These are phyloP conservation scores for Phlyctochytrium arcticum DNA, from an alignment of 192 early-diverging fungal species.

Conservation along the genomic window DNA sequence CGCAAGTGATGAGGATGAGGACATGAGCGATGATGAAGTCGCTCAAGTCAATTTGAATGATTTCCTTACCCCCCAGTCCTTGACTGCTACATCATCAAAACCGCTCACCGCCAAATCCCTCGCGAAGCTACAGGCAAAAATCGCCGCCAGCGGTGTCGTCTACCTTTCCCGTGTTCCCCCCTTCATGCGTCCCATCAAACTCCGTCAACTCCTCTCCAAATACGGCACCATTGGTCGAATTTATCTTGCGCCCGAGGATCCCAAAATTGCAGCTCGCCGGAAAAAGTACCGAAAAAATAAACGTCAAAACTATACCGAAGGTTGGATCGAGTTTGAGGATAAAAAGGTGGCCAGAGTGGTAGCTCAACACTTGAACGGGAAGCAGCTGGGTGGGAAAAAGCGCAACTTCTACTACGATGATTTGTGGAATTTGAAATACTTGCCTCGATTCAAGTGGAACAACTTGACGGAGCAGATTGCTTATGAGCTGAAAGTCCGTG, in stretches of 20 bases:
- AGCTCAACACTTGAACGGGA: slow-evolving; percentile 75
- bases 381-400: slow-evolving; percentile 83
- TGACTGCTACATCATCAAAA: slow-evolving; percentile 19
- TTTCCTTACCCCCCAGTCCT: not conserved
- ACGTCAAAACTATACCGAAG: slow-evolving; percentile 83
- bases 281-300: slow-evolving; percentile 85
- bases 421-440: slow-evolving; percentile 95
- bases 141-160: slow-evolving; percentile 77
- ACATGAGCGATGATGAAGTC: not conserved
- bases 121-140: slow-evolving; percentile 58
- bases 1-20: slow-evolving; percentile 22
- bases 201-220: slow-evolving; percentile 69
- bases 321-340: slow-evolving; percentile 96
- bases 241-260: slow-evolving; percentile 83
- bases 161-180: slow-evolving; percentile 91
- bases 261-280: slow-evolving; percentile 69
- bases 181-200: slow-evolving; percentile 83
- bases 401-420: slow-evolving; percentile 85
- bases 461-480: slow-evolving; percentile 90
- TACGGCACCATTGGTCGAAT: slow-evolving; percentile 79
- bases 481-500: slow-evolving; percentile 65
- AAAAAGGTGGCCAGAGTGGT: slow-evolving; percentile 82
- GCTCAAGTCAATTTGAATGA: not conserved
- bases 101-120: slow-evolving; percentile 53
- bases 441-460: slow-evolving; percentile 95